Evolutionary conservation across 305 asterid species (phyloP), one percentile per base, ranked within the genome.

Genomic region (Fraxinus xanthoxyloides): DNA sequence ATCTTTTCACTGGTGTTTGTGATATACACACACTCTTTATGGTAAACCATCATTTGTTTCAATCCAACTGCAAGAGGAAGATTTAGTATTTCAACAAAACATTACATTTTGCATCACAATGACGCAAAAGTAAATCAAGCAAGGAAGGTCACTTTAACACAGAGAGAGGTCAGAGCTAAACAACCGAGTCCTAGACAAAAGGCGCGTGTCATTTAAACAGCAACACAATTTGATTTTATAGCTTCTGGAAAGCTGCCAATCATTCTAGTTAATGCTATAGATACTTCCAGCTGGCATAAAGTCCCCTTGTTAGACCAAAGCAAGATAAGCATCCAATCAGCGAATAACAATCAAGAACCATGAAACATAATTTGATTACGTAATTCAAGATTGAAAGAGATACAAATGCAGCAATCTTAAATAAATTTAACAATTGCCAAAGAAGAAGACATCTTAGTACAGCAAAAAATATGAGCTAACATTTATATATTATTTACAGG

Each of bases 211-310:
- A 40, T 32, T 51, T 51, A 72, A 65, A 76, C 30, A 78, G 69
- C 56, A 43, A 78, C 65, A 13, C 30, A 59, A 24, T 59, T 59
- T 63, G 31, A 35, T 61, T 51, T 76, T 61, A 75, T 67, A 4
- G 83, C 75, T 82, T 69, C 79, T 74, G 21, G 38, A 70, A 78
- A 26, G 63, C 63, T 17, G 34, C 75, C 36, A 48, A 61, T 63
- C 77, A 35, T 80, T 77, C 82, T 79, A 78, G 77, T 78, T 48
- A 54, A 83, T 79, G 79, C 28, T 77, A 77, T 26, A 65, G 70
- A 48, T 72, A 38, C 63, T 38, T 56, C 77, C 76, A 54, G 79
- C 74, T 72, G 72, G 36, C 54, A 78, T 76, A 59, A 56, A 80
- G 72, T 38, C 73, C 79, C 75, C 63, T 38, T 10, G 30, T 59